phyloP scores from a whole-genome alignment of 2,329 filamentous ascomycete species.

The Xylaria sp. region DNA sequence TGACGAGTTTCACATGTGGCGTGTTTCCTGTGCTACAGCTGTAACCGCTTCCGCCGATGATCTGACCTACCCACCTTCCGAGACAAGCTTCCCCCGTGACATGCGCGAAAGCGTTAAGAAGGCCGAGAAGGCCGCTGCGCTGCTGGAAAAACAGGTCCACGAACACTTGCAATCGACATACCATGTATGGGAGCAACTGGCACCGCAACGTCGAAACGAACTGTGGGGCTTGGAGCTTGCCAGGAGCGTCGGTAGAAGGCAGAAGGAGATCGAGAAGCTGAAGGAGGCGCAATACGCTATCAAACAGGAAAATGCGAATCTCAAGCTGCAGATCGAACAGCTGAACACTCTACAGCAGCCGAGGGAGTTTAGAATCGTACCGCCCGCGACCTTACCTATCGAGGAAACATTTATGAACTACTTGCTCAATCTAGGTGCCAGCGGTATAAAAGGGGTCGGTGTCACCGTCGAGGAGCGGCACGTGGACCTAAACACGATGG shows the following conservation, averaged over 20 bases:
- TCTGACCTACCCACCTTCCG: slow-evolving; percentile 58
- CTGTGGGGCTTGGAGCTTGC: slow-evolving; percentile 72
- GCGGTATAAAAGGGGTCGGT: slow-evolving; percentile 56
- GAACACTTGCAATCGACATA: slow-evolving; percentile 83
- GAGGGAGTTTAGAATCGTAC: slow-evolving; percentile 64
- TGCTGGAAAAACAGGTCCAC: slow-evolving; percentile 74
- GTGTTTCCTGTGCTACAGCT: slow-evolving; percentile 60
- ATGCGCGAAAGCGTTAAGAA: slow-evolving; percentile 59
- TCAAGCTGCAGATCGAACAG: slow-evolving; percentile 68
- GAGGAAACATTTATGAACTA: slow-evolving; percentile 60
- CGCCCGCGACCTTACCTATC: slow-evolving; percentile 63
- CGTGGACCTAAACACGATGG: slow-evolving; percentile 61
- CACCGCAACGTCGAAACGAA: slow-evolving; percentile 64
- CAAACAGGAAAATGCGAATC: slow-evolving; percentile 66
- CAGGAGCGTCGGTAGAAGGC: slow-evolving; percentile 65
- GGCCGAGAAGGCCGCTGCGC: slow-evolving; percentile 63
- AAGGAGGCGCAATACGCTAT: slow-evolving; percentile 61
- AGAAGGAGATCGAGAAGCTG: slow-evolving; percentile 64
- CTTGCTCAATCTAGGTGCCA: slow-evolving; percentile 58
- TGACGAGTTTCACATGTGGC: slow-evolving; percentile 75
- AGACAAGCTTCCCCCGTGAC: slow-evolving; percentile 54
- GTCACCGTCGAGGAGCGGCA: slow-evolving; percentile 62
- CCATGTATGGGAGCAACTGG: slow-evolving; percentile 76
- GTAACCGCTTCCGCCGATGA: slow-evolving; percentile 64
- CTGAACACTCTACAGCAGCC: slow-evolving; percentile 68